Conservation (phyloP, 2,329 filamentous ascomycete species). For the Nigrospora osmanthi region DNA sequence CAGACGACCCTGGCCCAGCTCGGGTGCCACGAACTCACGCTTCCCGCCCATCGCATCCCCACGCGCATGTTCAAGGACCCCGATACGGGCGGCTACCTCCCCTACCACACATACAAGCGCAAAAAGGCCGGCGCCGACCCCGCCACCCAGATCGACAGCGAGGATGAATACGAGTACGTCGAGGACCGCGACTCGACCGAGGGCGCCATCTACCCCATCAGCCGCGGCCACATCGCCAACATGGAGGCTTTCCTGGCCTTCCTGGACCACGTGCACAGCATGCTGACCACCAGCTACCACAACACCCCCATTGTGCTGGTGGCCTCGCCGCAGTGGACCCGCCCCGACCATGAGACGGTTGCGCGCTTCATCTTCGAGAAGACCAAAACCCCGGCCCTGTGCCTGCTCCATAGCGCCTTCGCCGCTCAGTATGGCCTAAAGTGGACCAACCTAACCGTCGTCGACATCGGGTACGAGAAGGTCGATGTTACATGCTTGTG, state of each 20-base stretch:
- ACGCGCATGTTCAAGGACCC: slow-evolving; percentile 92
- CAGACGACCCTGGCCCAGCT: slow-evolving; percentile 87
- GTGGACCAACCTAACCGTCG: slow-evolving; percentile 69
- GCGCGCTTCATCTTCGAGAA: slow-evolving; percentile 96
- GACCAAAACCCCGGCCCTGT: slow-evolving; percentile 88
- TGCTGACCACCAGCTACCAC: slow-evolving; percentile 85
- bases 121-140: slow-evolving; percentile 32
- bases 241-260: slow-evolving; percentile 93
- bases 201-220: slow-evolving; percentile 75
- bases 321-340: slow-evolving; percentile 83
- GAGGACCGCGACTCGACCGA: slow-evolving; percentile 85
- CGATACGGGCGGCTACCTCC: slow-evolving; percentile 67
- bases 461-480: slow-evolving; percentile 89
- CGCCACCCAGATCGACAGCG: slow-evolving; percentile 33
- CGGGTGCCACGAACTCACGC: slow-evolving; percentile 83
- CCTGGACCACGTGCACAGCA: slow-evolving; percentile 83
- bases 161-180: slow-evolving; percentile 64
- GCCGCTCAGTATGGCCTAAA: slow-evolving; percentile 80
- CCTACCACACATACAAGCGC: slow-evolving; percentile 67
- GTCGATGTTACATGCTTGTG: slow-evolving; percentile 86
- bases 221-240: slow-evolving; percentile 72
- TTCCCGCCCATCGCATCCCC: slow-evolving; percentile 75
- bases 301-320: slow-evolving; percentile 93
- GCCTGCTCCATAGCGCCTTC: slow-evolving; percentile 80
- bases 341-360: slow-evolving; percentile 77